Base-by-base conservation (phyloP, 768 basidiomycete genomes). In the Macrocybe gigantea region DNA sequence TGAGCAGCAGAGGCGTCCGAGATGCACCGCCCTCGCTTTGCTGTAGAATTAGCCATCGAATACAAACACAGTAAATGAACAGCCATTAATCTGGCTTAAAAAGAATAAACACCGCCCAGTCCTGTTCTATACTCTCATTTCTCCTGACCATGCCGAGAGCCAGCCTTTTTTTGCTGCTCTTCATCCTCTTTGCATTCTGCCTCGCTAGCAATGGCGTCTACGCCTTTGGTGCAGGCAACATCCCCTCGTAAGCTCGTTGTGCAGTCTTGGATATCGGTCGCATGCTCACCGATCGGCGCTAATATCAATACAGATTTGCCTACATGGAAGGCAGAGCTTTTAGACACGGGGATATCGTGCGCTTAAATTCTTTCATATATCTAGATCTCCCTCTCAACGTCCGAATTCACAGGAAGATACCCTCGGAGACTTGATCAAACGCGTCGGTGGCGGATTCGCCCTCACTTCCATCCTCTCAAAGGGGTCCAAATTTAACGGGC, bases 331-430 rank as follows among this genome's bases (percentile, higher is more conserved):
- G 87, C 35, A 81, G 75, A 53, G 88, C 88, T 1, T 89, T 88
- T 66, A 71, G 91, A 41, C 93, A 96, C 60, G 93, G 93, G 38
- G 92, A 96, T 64, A 93, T 96, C 42, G 79, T 79, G 77, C 72
- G 70, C 56, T 13, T 12, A 14, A 2, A 33, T 52, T 41, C 29
- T 22, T 22, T 38, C 41, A 9, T 30, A 31, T 49, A 53, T 33
- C 57, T 48, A 52, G 55, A 9, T 57, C 53, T 15, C 57, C 68
- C 8, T 15, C 11, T 15, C 31, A 67, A 61, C 49, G 53, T 59
- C 31, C 13, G 2, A 3, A 4, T 0, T 33, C 34, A 2, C 42
- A 91, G 85, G 88, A 88, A 71, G 84, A 88, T 62, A 64, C 75
- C 0, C 70, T 89, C 2, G 62, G 72, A n/a, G 77, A 83, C 31